phyloP scores from a whole-genome alignment of 2,329 filamentous ascomycete species.

The Fusarium sp. region DNA sequence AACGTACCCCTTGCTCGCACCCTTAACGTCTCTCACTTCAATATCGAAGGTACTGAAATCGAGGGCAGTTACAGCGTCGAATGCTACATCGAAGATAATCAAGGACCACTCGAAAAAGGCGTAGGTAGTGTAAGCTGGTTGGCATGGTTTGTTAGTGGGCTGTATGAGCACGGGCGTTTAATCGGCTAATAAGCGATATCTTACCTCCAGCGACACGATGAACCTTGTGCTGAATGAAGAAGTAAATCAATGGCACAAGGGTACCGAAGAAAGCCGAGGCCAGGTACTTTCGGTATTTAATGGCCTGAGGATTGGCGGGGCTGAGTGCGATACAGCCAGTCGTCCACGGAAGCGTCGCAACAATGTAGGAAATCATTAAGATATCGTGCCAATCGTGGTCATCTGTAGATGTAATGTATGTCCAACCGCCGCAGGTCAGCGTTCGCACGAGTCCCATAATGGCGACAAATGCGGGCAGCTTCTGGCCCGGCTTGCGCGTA shows the following conservation, averaged over 20 bases:
- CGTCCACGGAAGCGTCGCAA: constrained; percentile 96
- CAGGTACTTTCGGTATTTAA: constrained; percentile 90
- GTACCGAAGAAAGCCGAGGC: constrained; percentile 89
- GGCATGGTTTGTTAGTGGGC: constrained; percentile 27
- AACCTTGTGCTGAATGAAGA: constrained; percentile 98
- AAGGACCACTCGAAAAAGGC: constrained; percentile 98
- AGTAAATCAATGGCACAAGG: constrained; percentile 90
- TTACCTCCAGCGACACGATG: constrained; percentile 92
- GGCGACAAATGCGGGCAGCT: constrained; percentile 83
- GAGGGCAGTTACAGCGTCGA: constrained; percentile 92
- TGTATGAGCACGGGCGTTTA: background rate
- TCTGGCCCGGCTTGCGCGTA: constrained; percentile 78
- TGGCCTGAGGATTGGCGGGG: constrained; percentile 81
- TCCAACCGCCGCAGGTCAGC: constrained; percentile 96
- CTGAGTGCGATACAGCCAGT: constrained; percentile 88
- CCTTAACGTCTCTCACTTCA: constrained; percentile 87
- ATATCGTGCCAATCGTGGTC: constrained; percentile 99
- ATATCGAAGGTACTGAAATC: constrained; percentile 93
- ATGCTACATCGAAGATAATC: constrained; percentile 93
- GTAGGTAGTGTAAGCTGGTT: constrained; percentile 91
- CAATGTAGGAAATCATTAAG: constrained; percentile 98
- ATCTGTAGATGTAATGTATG: constrained; percentile 97
- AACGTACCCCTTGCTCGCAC: constrained; percentile 97
- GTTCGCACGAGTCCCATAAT: constrained; percentile 86
- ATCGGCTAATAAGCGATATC: constrained; percentile 43